Evolutionary conservation across 441 rosid genomes (phyloP).

Genomic region (Bruguiera hainesii): DNA sequence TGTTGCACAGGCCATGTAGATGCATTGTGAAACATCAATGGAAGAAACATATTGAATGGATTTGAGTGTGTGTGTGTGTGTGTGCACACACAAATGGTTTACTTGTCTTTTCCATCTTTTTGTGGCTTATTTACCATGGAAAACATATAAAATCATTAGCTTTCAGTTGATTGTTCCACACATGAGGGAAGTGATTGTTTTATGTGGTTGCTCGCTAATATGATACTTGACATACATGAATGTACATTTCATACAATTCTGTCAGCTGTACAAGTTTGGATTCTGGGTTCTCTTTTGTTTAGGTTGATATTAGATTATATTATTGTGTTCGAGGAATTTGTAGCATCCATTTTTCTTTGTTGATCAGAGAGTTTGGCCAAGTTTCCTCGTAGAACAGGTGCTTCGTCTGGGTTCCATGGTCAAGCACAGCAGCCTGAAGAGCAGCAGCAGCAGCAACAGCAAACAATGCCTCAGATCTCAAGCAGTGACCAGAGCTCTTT

Average conservation of each 20-base stretch:
- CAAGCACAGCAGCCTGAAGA: constrained; percentile 66
- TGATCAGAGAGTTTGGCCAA: constrained; percentile 85
- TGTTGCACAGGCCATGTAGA: too few species aligned
- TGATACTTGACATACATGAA: neutral
- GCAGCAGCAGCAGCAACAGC: constrained; percentile 56
- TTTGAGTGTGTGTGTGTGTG: too few species aligned
- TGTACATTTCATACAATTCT: neutral
- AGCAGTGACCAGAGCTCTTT: constrained; percentile 49
- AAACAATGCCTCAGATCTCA: constrained; percentile 45
- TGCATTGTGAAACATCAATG: too few species aligned
- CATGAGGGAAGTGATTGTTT: too few species aligned
- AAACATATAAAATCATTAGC: too few species aligned
- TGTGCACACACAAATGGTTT: too few species aligned
- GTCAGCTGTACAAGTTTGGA: constrained; percentile 1
- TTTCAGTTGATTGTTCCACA: too few species aligned
- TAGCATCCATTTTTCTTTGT: constrained; percentile 17
- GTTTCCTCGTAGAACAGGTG: constrained; percentile 73
- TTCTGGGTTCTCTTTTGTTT: constrained; percentile 15
- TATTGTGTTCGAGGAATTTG: neutral
- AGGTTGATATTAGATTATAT: constrained; percentile 6
- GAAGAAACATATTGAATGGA: too few species aligned
- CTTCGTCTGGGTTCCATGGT: constrained; percentile 50
- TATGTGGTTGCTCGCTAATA: too few species aligned
- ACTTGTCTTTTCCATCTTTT: too few species aligned
- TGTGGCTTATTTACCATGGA: too few species aligned